A percentile compares a stretch with the other conserved stretches of the same genome.
These are phyloP conservation scores for Priceomyces melissophilus DNA, from an alignment of 805 yeast genomes.

Conservation along the genomic window DNA sequence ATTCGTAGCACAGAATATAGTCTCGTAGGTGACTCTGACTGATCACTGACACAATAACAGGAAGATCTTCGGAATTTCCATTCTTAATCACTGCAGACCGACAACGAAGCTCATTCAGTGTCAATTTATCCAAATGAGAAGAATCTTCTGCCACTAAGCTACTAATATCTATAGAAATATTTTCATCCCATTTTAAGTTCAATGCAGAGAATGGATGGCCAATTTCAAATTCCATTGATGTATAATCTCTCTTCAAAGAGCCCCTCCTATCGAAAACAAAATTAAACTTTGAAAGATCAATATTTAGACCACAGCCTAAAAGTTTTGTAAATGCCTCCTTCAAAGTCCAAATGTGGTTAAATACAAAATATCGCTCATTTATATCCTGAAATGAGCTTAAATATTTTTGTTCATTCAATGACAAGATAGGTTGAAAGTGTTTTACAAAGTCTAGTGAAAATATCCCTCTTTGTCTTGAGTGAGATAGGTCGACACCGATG, in stretches of 20 bases:
- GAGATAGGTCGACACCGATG: conserved; percentile 39
- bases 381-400: conserved; percentile 18
- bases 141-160: conserved; percentile 3
- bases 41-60: conserved; percentile 15
- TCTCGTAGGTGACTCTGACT: conserved; percentile 6
- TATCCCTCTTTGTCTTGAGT: conserved; percentile 23
- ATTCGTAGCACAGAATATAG: too few relatives aligned
- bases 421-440: conserved; percentile 43
- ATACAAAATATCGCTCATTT: conserved; percentile 22
- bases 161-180: conserved; percentile 6
- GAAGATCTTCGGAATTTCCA: conserved; percentile 6
- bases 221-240: background rate
- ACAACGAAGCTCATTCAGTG: conserved; percentile 7
- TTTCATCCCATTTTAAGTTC: conserved; percentile 9
- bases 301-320: conserved; percentile 54
- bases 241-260: background rate
- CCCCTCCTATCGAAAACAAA: conserved; percentile 9
- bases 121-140: conserved; percentile 4
- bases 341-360: conserved; percentile 71
- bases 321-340: conserved; percentile 74
- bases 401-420: conserved; percentile 27
- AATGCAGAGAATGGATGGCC: too few relatives aligned
- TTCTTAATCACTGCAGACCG: conserved; percentile 8
- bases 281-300: conserved; percentile 17
- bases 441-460: conserved; percentile 25